Conservation (phyloP, 192 early-diverging fungal genomes). For the Entomortierella lignicola region DNA sequence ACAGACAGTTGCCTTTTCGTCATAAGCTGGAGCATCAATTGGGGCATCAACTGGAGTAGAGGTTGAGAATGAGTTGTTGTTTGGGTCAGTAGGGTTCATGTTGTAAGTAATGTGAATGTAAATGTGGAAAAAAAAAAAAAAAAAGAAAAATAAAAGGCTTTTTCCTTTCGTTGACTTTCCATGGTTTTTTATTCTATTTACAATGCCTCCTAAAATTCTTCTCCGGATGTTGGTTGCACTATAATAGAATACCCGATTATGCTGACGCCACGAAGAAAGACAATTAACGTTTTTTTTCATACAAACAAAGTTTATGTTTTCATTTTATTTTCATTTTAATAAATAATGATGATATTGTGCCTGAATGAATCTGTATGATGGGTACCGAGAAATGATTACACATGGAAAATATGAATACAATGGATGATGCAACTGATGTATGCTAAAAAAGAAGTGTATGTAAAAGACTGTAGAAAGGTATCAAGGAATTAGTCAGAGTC, state of each 20-base stretch:
- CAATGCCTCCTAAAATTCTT: no score
- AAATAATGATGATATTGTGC: not conserved
- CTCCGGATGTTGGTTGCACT: no score
- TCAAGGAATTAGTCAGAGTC: slow-evolving; percentile 39
- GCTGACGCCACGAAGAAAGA: not conserved
- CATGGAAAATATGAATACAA: slow-evolving; percentile 11
- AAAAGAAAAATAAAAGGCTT: not conserved
- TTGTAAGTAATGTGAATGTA: not conserved
- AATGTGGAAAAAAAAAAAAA: not conserved
- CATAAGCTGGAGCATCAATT: slow-evolving; percentile 6
- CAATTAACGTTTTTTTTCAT: no score
- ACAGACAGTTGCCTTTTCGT: slow-evolving; percentile 42
- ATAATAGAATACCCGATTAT: no score
- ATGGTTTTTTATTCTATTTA: no score
- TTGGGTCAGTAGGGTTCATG: not conserved
- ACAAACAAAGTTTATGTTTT: no score
- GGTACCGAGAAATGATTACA: slow-evolving; percentile 5
- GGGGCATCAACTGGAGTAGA: not conserved
- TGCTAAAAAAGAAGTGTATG: slow-evolving; percentile 7
- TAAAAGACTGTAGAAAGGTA: not conserved
- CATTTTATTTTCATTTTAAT: no score
- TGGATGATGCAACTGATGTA: no score
- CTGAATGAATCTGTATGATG: not conserved
- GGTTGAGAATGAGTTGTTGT: not conserved
- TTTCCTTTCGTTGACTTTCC: no score